Evolutionary conservation across 1,284 basidiomycete species (phyloP).

Genomic region (Kalmanozyma brasiliensis): DNA sequence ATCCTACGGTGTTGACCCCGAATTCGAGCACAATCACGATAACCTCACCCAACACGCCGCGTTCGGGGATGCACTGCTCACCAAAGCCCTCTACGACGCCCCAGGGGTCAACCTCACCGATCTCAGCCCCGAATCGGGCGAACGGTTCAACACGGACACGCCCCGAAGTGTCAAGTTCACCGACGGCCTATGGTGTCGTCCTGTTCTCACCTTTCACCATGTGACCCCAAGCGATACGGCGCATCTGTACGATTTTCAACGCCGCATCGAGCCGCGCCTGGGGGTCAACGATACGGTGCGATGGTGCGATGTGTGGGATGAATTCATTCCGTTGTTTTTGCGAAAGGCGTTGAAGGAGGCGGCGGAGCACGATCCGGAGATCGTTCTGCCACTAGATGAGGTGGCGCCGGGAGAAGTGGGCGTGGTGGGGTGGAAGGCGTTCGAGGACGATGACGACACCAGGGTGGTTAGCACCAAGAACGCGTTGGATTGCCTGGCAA

Average conservation of each 20-base stretch:
- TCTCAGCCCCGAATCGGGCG: conserved; percentile 13
- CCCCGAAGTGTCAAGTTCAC: conserved; percentile 27
- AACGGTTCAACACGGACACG: conserved; percentile 37
- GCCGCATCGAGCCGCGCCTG: conserved; percentile 22
- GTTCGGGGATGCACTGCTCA: conserved; percentile 48
- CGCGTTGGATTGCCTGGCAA: conserved; percentile 12
- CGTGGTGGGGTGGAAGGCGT: conserved; percentile 27
- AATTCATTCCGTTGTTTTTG: conserved; percentile 29
- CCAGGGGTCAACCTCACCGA: conserved; percentile 8
- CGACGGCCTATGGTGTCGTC: conserved; percentile 26
- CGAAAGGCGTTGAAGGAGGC: conserved; percentile 7
- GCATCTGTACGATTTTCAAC: conserved; percentile 36
- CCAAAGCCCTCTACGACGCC: conserved; percentile 40
- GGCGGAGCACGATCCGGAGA: background rate
- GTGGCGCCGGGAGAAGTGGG: conserved; percentile 18
- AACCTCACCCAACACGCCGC: conserved; percentile 19
- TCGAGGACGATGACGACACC: conserved; percentile 30
- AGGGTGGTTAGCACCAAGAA: conserved; percentile 5
- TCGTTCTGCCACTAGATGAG: too few relatives aligned
- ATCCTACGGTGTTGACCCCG: conserved; percentile 25
- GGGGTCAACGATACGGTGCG: conserved; percentile 1
- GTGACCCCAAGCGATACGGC: conserved; percentile 29
- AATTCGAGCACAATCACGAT: conserved; percentile 35
- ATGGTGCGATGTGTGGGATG: conserved; percentile 40
- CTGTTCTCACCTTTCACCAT: conserved; percentile 48